These are phyloP conservation scores for Hygrocybe coccinea DNA, from an alignment of 768 basidiomycete species.

Conservation along the genomic window DNA sequence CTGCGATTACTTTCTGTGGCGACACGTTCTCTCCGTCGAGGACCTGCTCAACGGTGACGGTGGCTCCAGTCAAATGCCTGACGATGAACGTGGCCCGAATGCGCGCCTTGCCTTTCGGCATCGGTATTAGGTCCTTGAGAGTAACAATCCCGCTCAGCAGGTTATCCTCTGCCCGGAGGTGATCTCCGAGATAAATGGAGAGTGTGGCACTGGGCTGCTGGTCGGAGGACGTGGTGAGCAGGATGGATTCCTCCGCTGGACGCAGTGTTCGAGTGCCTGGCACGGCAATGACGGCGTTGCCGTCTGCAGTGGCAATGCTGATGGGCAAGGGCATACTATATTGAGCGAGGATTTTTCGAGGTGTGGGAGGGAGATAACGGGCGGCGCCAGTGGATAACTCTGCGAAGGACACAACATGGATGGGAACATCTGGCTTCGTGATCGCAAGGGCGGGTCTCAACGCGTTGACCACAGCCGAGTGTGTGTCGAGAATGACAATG, in stretches of 20 bases:
- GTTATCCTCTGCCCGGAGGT: not conserved
- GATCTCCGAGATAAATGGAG: not conserved
- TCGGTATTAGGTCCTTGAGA: not conserved
- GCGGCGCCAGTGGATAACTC: not conserved
- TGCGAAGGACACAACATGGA: not conserved
- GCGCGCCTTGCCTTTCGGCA: not conserved
- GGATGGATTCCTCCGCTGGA: not conserved
- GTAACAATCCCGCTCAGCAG: not conserved
- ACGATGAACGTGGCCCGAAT: not conserved
- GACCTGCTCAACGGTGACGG: conserved; percentile 1
- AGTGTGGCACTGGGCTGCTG: not conserved
- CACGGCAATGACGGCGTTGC: not conserved
- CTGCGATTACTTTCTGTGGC: not conserved
- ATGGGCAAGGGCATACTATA: not conserved
- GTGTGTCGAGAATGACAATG: not conserved
- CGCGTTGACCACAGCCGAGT: not conserved
- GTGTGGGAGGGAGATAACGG: not conserved
- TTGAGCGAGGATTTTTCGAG: not conserved
- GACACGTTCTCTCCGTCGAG: not conserved
- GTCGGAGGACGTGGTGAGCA: not conserved
- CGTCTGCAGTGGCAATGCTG: not conserved
- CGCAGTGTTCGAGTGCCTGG: not conserved
- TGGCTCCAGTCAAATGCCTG: not conserved
- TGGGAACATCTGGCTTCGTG: not conserved
- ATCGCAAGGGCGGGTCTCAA: not conserved